These are phyloP conservation scores for Dicorynia guianensis DNA, from an alignment of 306 rosid genomes.

Conservation along the genomic window DNA sequence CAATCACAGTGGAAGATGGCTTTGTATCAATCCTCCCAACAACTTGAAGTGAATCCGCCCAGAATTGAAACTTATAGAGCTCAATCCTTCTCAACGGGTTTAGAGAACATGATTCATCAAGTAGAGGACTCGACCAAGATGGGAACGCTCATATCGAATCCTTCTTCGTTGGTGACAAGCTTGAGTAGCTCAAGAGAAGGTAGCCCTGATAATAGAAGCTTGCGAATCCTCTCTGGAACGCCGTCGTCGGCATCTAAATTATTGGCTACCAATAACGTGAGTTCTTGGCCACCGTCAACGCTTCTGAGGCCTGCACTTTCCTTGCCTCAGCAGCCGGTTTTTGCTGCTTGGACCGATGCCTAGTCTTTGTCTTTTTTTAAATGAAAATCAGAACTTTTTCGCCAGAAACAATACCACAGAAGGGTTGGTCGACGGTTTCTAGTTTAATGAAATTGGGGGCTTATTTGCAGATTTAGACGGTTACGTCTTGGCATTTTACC, in stretches of 20 bases:
- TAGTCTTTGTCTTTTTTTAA: slow-evolving; percentile 39
- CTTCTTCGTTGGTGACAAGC: slow-evolving; percentile 81
- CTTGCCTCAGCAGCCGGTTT: slow-evolving; percentile 76
- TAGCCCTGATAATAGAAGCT: slow-evolving; percentile 68
- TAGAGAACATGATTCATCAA: slow-evolving; percentile 51
- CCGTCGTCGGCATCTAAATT: slow-evolving; percentile 60
- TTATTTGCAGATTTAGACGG: slow-evolving; percentile 36
- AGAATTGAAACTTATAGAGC: slow-evolving; percentile 41
- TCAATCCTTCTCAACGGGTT: slow-evolving; percentile 42
- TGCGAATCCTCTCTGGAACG: slow-evolving; percentile 54
- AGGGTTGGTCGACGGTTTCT: slow-evolving; percentile 36
- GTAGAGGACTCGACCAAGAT: slow-evolving; percentile 54
- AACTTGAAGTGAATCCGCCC: slow-evolving; percentile 47
- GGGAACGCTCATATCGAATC: slow-evolving; percentile 66
- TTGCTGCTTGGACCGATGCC: slow-evolving; percentile 78
- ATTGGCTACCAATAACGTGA: slow-evolving; percentile 47
- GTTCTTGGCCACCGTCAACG: slow-evolving; percentile 69
- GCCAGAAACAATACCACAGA: slow-evolving; percentile 38
- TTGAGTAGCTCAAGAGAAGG: slow-evolving; percentile 77
- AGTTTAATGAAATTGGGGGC: slow-evolving; percentile 35
- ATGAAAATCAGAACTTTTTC: slow-evolving; percentile 28
- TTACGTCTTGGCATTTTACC: slow-evolving; percentile 22
- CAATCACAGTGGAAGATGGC: slow-evolving; percentile 69
- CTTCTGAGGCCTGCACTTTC: slow-evolving; percentile 65
- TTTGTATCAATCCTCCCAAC: slow-evolving; percentile 58